Base-by-base conservation (phyloP, 2,329 filamentous ascomycete genomes). In the Tolypocladium paradoxum region DNA sequence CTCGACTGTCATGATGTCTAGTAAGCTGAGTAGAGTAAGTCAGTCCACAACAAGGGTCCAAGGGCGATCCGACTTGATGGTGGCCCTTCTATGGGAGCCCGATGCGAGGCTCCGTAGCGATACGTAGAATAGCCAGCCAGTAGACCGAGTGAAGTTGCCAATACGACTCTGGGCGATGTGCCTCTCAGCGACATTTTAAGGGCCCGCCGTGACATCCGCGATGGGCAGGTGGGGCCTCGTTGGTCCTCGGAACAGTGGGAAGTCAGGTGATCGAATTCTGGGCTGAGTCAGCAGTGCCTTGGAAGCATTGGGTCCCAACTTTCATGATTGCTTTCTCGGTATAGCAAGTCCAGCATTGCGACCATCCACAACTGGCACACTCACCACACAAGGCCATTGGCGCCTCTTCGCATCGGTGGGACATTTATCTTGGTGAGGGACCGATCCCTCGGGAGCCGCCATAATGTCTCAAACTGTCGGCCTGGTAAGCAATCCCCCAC, bases 381-480 rank as follows among this genome's bases (percentile, higher is more conserved):
- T 24, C 43, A 31, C 18, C 43, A 9, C 43, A 31, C 43, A n/a
- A 46, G n/a, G 16, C 29, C 29, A 29, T 7, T 29, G 29, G 29
- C 29, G 29, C 27, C 27, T 6, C 27, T n/a, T 46, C 24, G 31
- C 0, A 46, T 31, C 43, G 24, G 43, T 27, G 27, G 16, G 24
- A 7, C 36, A 40, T 27, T 6, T 9, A 52, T 45, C 20, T 49
- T 36, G n/a, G 24, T 37, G 54, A 60, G 60, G 55, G 54, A 61
- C 56, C 54, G 52, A 49, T 46, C 50, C 57, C 57, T 58, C 57
- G 37, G 18, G 40, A 55, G 31, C 54, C 61, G 58, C 61, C 68
- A 74, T 54, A 45, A 92, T 92, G 88, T 91, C 88, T 61, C 87
- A 90, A 78, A 85, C 82, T 60, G 74, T 90, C 65, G 88, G 88